Percentiles rank a stretch among this genome's conserved stretches.
Conservation (phyloP, 2,329 filamentous ascomycete species). For the Zasmidium citrigriseum region DNA sequence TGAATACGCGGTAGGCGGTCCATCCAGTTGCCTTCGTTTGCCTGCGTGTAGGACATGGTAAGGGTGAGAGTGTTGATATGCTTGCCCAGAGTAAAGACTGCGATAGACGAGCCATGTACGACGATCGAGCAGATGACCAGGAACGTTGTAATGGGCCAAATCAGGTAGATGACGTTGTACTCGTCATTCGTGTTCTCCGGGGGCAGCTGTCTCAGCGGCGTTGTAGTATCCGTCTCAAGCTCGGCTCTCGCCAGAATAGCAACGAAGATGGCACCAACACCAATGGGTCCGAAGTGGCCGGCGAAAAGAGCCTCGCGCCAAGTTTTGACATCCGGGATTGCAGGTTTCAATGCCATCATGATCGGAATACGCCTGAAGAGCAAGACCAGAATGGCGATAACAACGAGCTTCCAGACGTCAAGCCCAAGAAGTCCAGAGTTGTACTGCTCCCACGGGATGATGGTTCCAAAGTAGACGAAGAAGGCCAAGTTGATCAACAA, state of each 20-base stretch:
- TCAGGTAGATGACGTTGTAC: conserved; percentile 75
- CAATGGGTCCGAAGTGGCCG: conserved; percentile 96
- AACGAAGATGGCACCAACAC: conserved; percentile 93
- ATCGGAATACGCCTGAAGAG: conserved; percentile 94
- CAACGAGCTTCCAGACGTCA: conserved; percentile 84
- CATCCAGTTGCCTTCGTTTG: conserved; percentile 91
- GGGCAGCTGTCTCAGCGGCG: conserved; percentile 64
- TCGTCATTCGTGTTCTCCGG: conserved; percentile 62
- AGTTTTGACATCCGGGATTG: conserved; percentile 96
- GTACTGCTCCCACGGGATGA: conserved; percentile 93
- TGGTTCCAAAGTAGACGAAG: conserved; percentile 96
- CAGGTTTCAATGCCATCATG: conserved; percentile 85
- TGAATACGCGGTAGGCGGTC: conserved; percentile 80
- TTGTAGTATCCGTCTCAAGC: conserved; percentile 71
- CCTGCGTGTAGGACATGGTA: conserved; percentile 93
- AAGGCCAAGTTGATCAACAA: conserved; percentile 94
- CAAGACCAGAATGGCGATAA: conserved; percentile 90
- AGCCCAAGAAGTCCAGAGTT: conserved; percentile 73
- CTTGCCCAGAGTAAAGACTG: conserved; percentile 95
- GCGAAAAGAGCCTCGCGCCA: conserved; percentile 97
- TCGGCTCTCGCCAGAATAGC: conserved; percentile 93
- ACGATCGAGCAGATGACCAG: conserved; percentile 92
- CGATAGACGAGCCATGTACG: conserved; percentile 96
- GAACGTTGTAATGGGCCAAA: conserved; percentile 96
- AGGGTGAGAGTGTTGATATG: conserved; percentile 95